Base-by-base conservation (phyloP, 352 stramenopile genomes). In the Globisporangium camurandrum region DNA sequence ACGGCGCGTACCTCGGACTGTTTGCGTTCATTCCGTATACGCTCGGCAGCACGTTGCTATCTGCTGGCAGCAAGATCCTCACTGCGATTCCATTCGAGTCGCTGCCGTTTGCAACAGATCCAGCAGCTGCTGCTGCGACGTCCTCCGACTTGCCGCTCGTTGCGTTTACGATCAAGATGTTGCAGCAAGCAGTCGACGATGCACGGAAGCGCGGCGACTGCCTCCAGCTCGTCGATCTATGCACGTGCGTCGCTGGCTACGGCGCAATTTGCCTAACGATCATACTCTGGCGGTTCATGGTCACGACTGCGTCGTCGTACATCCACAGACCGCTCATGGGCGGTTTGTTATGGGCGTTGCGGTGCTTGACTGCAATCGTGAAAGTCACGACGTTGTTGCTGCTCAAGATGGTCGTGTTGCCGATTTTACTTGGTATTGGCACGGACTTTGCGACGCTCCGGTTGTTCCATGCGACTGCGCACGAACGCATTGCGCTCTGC, bases 341-440 rank as follows among this genome's bases (percentile, higher is more conserved):
- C 23, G 84, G 84, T 11, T 57, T 92, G 24, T 56, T 88, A 4
- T 93, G 84, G 81, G 80, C 79, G 11, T 42, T 94, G 34, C 77
- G 79, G 11, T 94, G 81, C 38, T 47, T 94, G 33, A 88, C 75
- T 8, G 84, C 84, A 11, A 88, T 94, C 36, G 87, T 97, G 10
- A 98, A 99, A 62, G 95, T 99, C 16, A 90, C 90, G 12, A 88
- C 95, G 16, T 71, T 99, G 20, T 62, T 98, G 22, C 78, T 98
- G 57, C 74, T 98, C 30, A 99, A 99, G 78, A 99, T 98, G 95
- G 83, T 98, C 39, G 61, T 98, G 28, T 66, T 98, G n/a, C 95
- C 96, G 3, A 83, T 98, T 40, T 52, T 96, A 2, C 71, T 99
- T 20, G 96, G 95, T 0, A 40, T 97, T 20, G 93, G 93, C 30